Evolutionary conservation across 352 stramenopile species (phyloP), one percentile per base, ranked within the genome.

Genomic region (Globisporangium nagaii): DNA sequence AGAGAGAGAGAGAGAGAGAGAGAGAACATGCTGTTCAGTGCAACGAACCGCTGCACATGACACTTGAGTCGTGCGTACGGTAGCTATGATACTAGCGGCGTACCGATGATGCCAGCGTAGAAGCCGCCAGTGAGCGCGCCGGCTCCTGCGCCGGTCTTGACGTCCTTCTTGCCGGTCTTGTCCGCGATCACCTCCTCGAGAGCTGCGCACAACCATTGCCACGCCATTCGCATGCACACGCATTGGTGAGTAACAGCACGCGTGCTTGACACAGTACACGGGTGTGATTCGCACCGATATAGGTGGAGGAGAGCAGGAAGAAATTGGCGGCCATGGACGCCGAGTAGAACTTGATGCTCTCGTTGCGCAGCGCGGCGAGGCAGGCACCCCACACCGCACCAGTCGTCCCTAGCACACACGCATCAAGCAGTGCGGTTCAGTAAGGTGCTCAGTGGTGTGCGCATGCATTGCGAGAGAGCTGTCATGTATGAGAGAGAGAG

Each of bases 271-370:
- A n/a, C n/a, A n/a, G n/a, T n/a, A n/a, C n/a, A n/a, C n/a, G n/a
- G n/a, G n/a, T n/a, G n/a, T n/a, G 12, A 32, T 34, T 13, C 63
- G 49, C 36, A 90, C 82, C 74, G 39, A 92, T 90, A 60, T 88
- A 94, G n/a, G 84, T 90, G n/a, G 82, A 82, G 2, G 78, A 86
- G 6, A 90, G 50, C 39, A 94, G 54, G 57, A 91, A 90, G 42
- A 94, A 92, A 61, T 92, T 94, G 60, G 82, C 78, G 7, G 79
- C 82, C 75, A 94, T 90, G 22, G 82, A 90, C 11, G 84, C 77
- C 17, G 84, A 63, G 58, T 90, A 94, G 49, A 94, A 94, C 55
- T 70, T 73, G 47, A 89, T 68, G 49, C 74, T 91, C 36, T 94
- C 77, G 35, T 89, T 86, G 39, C 84, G 79, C 27, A 89, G 44